Base-by-base conservation (phyloP, 2,329 filamentous ascomycete species). In the Trichophyton schoenleinii region DNA sequence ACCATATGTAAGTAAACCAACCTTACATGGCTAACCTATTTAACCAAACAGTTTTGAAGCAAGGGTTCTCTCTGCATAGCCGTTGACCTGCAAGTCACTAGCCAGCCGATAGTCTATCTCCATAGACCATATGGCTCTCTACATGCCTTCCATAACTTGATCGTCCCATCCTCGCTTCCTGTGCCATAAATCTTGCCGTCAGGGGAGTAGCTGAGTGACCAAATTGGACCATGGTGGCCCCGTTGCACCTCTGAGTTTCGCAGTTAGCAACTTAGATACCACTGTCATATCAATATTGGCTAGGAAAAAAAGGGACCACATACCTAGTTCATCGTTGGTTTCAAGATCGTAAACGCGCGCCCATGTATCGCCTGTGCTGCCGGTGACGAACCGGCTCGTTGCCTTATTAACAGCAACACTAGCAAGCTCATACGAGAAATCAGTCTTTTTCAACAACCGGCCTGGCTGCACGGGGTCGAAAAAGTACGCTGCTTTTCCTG, bases 121-220 rank as follows among this genome's bases (percentile, higher is more conserved):
- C 85, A 87, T 20, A 87, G 72, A 15, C 85, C 85, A 70, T 87
- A 87, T 1, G 82, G 78, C 52, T 84, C 83, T 53, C 78, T 78
- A 58, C 83, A 85, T 63, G 84, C 84, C 72, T 87, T 87, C 85
- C 85, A 87, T 67, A 99, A 80, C 77, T 99, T 99, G 73, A 99
- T 95, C 0, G 94, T 99, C 46, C 94, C 94, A 69, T 99, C 94
- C 72, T 99, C 94, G 57, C 91, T 96, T 34, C 89, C 94, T 1
- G 94, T 99, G 1, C 91, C 94, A 71, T 97, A 99, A 6, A 99
- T 79, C 72, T 95, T 96, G 55, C 91, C 91, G 70, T 99, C 94
- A 0, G 94, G 94, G 0, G 91, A 94, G 74, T 96, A 99, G 61
- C 87, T 87, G 63, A 95, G 86, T 4, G 91, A 96, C 94, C 94